Base-by-base conservation (phyloP, 2,329 filamentous ascomycete species). In the Neonectria coccinea region DNA sequence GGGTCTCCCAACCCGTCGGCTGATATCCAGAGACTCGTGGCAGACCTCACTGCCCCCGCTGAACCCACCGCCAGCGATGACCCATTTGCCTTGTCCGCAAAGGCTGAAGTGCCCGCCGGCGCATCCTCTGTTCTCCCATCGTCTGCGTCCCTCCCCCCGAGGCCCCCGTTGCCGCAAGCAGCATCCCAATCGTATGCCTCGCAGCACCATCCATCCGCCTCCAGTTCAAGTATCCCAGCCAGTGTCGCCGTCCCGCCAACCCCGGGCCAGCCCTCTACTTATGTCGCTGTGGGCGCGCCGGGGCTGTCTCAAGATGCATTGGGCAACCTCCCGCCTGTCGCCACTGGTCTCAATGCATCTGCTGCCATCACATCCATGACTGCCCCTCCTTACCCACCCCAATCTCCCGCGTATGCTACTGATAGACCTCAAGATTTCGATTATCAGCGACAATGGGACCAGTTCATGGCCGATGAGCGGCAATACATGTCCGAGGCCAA, bases 401-500 rank as follows among this genome's bases (percentile, higher is more conserved):
- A 77, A 29, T 68, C 73, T 39, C 62, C 69, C 54, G 71, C 70
- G 36, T 71, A 70, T 69, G 68, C 71, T 70, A 62, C 68, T 72
- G 74, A 78, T 68, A 70, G 71, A 68, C 63, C 68, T 60, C 73
- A 78, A 68, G 85, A 78, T 61, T 68, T 72, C 67, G 79, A 90
- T 62, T 84, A 87, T 59, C 89, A 92, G 74, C 86, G 86, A 71
- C 84, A 85, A 53, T 95, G 92, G 80, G 91, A 94, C 62, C 84
- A 86, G 12, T 95, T 94, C 75, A 80, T 93, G 61, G 83, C 86
- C 44, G 89, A 93, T 69, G 92, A 95, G 78, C 86, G 90, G 66
- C 86, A 86, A 69, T 93, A 93, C 77, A 91, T 93, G 71, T 88
- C 88, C 0, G 91, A 94, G 73, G 92, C 90, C 31, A 89, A 91